Conservation (phyloP, 495 filamentous ascomycete genomes). For the Penicillium odoratum region DNA sequence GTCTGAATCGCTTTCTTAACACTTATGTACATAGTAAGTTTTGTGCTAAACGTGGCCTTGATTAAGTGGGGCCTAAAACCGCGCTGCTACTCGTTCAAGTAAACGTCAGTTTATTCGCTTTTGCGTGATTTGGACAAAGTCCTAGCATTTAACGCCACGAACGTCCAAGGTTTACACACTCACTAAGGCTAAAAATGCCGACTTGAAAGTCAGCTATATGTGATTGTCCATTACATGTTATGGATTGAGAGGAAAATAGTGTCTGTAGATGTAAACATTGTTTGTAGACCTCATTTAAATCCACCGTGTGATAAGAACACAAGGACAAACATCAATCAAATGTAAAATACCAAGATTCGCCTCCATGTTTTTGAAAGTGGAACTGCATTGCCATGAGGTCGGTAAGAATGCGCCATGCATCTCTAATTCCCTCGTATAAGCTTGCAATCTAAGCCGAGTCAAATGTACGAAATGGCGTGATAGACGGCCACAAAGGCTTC, state of each 20-base stretch:
- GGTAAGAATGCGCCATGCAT: not conserved
- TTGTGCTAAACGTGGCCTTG: too few relatives aligned
- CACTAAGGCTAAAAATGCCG: too few relatives aligned
- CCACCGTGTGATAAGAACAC: too few relatives aligned
- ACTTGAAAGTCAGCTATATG: too few relatives aligned
- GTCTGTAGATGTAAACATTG: too few relatives aligned
- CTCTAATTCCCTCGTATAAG: not conserved
- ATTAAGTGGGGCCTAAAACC: not conserved
- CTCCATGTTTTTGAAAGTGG: not conserved
- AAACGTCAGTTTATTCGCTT: slow-evolving; percentile 23
- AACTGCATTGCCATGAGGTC: not conserved
- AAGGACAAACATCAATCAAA: not conserved
- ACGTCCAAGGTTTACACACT: too few relatives aligned
- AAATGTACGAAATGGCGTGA: slow-evolving; percentile 23
- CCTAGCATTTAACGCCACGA: too few relatives aligned
- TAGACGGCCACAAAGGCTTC: slow-evolving; percentile 11
- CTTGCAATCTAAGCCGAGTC: not conserved
- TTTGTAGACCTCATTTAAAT: too few relatives aligned
- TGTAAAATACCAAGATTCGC: not conserved
- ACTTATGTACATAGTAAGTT: too few relatives aligned
- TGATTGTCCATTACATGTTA: too few relatives aligned
- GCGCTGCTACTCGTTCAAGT: slow-evolving; percentile 13
- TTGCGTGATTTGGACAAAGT: slow-evolving; percentile 23
- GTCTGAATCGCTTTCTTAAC: too few relatives aligned
- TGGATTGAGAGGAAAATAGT: too few relatives aligned